phyloP scores from a whole-genome alignment of 2,329 filamentous ascomycete genomes.

The Pyricularia sp. region DNA sequence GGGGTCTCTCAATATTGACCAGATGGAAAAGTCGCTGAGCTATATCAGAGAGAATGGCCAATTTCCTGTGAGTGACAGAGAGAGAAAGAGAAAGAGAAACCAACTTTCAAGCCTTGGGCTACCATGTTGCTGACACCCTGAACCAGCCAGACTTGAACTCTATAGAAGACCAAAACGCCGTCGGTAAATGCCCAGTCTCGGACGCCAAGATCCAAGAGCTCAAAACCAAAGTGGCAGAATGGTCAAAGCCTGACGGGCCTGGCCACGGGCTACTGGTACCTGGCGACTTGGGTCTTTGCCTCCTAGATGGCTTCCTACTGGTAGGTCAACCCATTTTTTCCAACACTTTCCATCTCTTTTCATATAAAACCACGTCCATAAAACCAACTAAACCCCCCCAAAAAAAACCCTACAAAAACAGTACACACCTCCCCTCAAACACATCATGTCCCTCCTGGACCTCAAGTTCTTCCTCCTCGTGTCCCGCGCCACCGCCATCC shows the following conservation, averaged over 20 bases:
- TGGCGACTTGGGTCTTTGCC: conserved; percentile 42
- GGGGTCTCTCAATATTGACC: conserved; percentile 62
- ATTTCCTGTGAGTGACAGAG: conserved; percentile 42
- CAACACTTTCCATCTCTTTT: not conserved
- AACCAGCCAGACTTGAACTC: conserved; percentile 39
- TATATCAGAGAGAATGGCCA: conserved; percentile 62
- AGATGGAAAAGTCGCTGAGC: conserved; percentile 55
- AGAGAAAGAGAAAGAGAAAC: conserved; percentile 19
- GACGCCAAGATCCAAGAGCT: conserved; percentile 34
- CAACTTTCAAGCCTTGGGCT: not conserved
- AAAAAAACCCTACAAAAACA: not conserved
- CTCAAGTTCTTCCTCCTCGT: conserved; percentile 71
- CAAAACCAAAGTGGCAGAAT: conserved; percentile 35
- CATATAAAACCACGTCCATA: not conserved
- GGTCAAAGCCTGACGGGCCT: conserved; percentile 33
- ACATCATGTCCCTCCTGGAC: conserved; percentile 56
- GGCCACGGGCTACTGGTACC: conserved; percentile 25
- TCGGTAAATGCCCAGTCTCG: conserved; percentile 45
- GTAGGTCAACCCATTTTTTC: not conserved
- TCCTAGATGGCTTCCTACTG: conserved; percentile 85
- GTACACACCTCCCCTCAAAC: conserved; percentile 47
- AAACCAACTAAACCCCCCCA: not conserved
- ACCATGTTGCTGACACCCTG: not conserved
- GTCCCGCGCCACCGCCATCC: conserved; percentile 52
- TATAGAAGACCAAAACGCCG: conserved; percentile 55